Conservation (phyloP, 495 filamentous ascomycete genomes). For the Penicillium psychrofluorescens region DNA sequence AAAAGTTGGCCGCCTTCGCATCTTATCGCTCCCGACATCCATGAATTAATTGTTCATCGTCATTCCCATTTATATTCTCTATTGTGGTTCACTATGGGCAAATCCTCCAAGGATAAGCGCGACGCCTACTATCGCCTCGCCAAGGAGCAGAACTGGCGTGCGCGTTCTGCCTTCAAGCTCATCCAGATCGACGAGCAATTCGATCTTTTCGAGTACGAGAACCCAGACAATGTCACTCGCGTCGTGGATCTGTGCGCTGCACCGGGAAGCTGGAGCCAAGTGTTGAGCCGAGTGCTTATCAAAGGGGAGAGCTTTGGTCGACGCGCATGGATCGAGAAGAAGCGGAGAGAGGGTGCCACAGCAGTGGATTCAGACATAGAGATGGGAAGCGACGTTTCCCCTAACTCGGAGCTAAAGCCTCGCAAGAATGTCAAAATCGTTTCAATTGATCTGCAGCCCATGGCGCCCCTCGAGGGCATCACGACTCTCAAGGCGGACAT, state of each 20-base stretch:
- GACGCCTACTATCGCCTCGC: conserved; percentile 96
- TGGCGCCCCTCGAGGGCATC: conserved; percentile 87
- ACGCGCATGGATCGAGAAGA: conserved; percentile 75
- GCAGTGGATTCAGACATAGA: conserved; percentile 12
- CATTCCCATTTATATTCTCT: neutral
- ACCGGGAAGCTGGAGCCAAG: conserved; percentile 94
- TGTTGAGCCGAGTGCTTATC: conserved; percentile 85
- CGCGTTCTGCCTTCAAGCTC: conserved; percentile 92
- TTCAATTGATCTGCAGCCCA: conserved; percentile 90
- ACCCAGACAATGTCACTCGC: conserved; percentile 62
- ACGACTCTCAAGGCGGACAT: conserved; percentile 89
- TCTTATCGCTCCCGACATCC: conserved; percentile 32
- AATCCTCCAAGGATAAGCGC: conserved; percentile 97
- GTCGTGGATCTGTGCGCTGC: conserved; percentile 96
- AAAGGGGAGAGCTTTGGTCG: conserved; percentile 86
- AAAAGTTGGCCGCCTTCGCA: conserved; percentile 24
- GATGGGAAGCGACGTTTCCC: conserved; percentile 18
- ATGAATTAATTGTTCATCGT: neutral
- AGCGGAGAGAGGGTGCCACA: conserved; percentile 42
- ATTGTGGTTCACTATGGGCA: conserved; percentile 60
- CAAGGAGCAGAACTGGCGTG: conserved; percentile 98
- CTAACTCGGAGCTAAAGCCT: conserved; percentile 40
- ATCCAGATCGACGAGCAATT: conserved; percentile 96
- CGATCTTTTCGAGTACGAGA: conserved; percentile 68
- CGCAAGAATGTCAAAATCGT: conserved; percentile 84